Conservation (phyloP, 768 basidiomycete genomes). For the Hortiboletus flavorubellus region DNA sequence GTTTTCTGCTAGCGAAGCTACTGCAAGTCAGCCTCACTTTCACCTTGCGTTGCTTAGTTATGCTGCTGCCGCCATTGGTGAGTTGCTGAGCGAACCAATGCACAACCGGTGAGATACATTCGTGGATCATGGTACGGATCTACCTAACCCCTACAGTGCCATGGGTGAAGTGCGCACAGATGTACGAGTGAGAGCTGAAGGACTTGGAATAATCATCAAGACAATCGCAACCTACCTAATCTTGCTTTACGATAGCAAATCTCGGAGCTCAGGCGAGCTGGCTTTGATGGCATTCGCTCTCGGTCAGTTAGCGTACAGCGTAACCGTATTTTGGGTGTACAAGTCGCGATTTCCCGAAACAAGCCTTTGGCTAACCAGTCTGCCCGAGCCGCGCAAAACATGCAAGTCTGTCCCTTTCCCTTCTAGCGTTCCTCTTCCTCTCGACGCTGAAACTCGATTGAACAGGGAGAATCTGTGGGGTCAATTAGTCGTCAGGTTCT, state of each 20-base stretch:
- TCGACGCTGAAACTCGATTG: background rate
- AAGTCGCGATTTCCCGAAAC: slow-evolving; percentile 37
- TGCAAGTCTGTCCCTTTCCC: slow-evolving; percentile 16
- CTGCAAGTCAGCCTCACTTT: slow-evolving; percentile 65
- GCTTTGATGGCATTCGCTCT: slow-evolving; percentile 81
- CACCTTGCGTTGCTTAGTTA: slow-evolving; percentile 62
- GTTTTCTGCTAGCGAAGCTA: slow-evolving; percentile 47
- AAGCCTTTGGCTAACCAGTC: slow-evolving; percentile 32
- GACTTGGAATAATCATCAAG: slow-evolving; percentile 71
- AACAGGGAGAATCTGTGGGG: slow-evolving; percentile 5
- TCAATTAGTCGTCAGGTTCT: slow-evolving; percentile 29
- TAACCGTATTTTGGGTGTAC: slow-evolving; percentile 56
- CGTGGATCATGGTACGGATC: background rate
- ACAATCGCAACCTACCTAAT: slow-evolving; percentile 68
- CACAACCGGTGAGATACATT: slow-evolving; percentile 57
- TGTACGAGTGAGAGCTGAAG: slow-evolving; percentile 83
- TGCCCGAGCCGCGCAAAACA: slow-evolving; percentile 16
- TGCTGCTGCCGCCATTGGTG: slow-evolving; percentile 66
- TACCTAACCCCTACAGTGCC: slow-evolving; percentile 44
- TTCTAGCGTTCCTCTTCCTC: background rate
- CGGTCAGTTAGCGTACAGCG: slow-evolving; percentile 78
- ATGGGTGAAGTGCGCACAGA: slow-evolving; percentile 65
- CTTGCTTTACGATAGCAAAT: slow-evolving; percentile 48
- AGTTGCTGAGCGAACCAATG: slow-evolving; percentile 81
- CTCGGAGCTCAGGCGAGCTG: slow-evolving; percentile 36